Evolutionary conservation across 108 stramenopile genomes (phyloP).

Genomic region (Nitzschia palea): DNA sequence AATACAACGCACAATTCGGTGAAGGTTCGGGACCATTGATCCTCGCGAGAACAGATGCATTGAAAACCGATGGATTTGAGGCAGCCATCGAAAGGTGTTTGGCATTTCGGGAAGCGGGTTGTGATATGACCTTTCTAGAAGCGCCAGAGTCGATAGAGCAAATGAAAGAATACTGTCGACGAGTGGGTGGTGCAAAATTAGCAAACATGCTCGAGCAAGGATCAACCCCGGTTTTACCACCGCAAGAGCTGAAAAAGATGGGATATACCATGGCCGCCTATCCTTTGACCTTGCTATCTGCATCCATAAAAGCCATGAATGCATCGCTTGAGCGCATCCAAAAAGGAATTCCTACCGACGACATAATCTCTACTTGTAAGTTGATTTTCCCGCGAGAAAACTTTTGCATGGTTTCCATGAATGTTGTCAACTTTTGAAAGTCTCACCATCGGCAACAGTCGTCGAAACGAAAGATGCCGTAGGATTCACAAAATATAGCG

Average conservation of each 20-base stretch:
- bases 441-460: not conserved
- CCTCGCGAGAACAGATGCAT: conserved; percentile 92
- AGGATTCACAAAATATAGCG: conserved; percentile 78
- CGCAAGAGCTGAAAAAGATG: conserved; percentile 80
- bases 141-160: conserved; percentile 83
- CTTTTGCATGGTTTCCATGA: not conserved
- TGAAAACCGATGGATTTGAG: conserved; percentile 88
- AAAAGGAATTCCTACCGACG: conserved; percentile 79
- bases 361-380: conserved; percentile 65
- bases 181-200: conserved; percentile 91
- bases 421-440: not conserved
- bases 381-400: not conserved
- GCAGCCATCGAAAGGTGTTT: conserved; percentile 91
- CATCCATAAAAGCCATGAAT: conserved; percentile 93
- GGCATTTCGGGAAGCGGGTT: conserved; percentile 89
- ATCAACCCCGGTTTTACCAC: conserved; percentile 89
- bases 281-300: conserved; percentile 91
- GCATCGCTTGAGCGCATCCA: conserved; percentile 75
- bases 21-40: conserved; percentile 79
- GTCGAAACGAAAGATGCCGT: conserved; percentile 85
- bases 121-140: conserved; percentile 95
- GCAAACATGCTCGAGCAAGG: conserved; percentile 97
- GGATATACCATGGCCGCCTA: conserved; percentile 98
- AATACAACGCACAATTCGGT: conserved; percentile 74
- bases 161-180: conserved; percentile 88